Percentiles rank a stretch among this genome's conserved stretches.
phyloP scores from a whole-genome alignment of 2,329 filamentous ascomycete genomes.

The Colletotrichum noveboracense region DNA sequence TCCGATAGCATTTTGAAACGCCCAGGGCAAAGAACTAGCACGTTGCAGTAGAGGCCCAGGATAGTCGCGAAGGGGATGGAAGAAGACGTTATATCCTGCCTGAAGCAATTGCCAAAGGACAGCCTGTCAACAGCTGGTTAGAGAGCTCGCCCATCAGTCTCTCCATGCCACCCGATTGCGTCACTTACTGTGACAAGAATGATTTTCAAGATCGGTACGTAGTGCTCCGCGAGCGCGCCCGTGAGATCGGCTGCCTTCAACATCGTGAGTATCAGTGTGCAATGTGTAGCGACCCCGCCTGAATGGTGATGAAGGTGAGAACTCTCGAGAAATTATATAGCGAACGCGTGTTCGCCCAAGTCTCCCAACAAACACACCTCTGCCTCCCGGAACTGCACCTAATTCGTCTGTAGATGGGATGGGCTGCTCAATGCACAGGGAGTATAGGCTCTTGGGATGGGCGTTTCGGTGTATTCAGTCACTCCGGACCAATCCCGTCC shows the following conservation, averaged over 20 bases:
- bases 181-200: neutral
- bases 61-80: slow-evolving; percentile 36
- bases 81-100: slow-evolving; percentile 33
- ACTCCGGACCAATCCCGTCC: neutral
- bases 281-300: neutral
- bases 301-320: neutral
- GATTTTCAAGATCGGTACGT: neutral
- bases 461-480: neutral
- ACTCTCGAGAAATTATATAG: neutral
- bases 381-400: neutral
- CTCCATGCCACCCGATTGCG: rapidly evolving
- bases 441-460: neutral
- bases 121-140: neutral
- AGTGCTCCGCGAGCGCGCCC: neutral
- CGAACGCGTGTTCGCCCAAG: neutral
- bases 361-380: neutral
- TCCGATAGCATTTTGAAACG: neutral
- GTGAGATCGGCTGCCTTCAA: neutral
- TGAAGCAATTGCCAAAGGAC: neutral
- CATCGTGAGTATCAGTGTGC: too few species aligned
- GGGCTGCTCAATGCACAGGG: neutral
- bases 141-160: neutral
- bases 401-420: neutral
- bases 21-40: neutral
- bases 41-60: slow-evolving; percentile 30